These are phyloP conservation scores for Chlamydomonas incerta DNA, from an alignment of 139 green algal species.

Conservation along the genomic window DNA sequence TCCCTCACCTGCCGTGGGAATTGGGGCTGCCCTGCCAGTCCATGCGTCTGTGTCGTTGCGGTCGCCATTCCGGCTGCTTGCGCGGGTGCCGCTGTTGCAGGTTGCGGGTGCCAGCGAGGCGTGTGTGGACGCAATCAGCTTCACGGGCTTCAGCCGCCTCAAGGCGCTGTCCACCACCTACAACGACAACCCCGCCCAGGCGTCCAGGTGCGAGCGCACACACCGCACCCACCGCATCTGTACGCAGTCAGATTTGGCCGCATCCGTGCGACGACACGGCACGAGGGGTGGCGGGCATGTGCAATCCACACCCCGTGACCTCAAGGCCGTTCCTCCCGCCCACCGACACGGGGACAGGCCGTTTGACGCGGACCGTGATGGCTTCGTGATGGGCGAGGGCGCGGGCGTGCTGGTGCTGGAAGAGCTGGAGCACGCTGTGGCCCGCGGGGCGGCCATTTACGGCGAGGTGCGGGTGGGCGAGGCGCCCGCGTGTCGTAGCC, in stretches of 20 bases:
- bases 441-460: constrained; percentile 74
- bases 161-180: constrained; percentile 74
- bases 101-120: constrained; percentile 83
- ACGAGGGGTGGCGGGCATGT: too few relatives aligned
- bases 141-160: constrained; percentile 88
- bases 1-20: too few relatives aligned
- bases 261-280: too few relatives aligned
- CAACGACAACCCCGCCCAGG: constrained; percentile 68
- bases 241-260: too few relatives aligned
- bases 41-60: too few relatives aligned
- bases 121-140: constrained; percentile 88
- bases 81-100: too few relatives aligned
- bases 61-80: too few relatives aligned
- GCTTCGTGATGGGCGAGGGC: constrained; percentile 96
- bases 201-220: constrained; percentile 40
- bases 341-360: constrained; percentile 55
- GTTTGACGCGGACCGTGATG: constrained; percentile 88
- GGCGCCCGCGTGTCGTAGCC: neutral
- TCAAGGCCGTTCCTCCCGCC: too few relatives aligned
- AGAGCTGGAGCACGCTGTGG: constrained; percentile 80
- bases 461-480: constrained; percentile 71
- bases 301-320: too few relatives aligned
- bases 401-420: constrained; percentile 89
- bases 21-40: too few relatives aligned
- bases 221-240: too few relatives aligned